Evolutionary conservation across 1,284 basidiomycete genomes (phyloP), one percentile per base, ranked within the genome.

Genomic region (Cronartium quercuum): DNA sequence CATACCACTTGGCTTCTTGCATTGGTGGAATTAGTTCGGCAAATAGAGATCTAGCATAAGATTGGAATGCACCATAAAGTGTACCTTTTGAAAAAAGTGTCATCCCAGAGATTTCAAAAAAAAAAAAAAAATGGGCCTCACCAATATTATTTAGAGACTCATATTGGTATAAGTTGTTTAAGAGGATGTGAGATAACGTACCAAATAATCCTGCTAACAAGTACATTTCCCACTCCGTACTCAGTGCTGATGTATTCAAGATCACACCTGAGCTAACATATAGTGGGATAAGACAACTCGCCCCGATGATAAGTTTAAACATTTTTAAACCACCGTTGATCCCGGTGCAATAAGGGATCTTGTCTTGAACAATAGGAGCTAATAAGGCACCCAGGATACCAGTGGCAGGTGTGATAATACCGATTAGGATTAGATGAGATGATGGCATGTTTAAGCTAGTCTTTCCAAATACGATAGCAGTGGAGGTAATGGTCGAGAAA

Each of bases 211-310:
- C 84, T 0, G 91, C 90, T 3, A 94, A 83, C 0, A 83, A 87
- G 80, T 88, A 94, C 90, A 96, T 92, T 83, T 96, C 92, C 0
- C 84, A 87, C 9, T 87, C 86, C 0, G 88, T 90, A 7, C 88
- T 89, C 76, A 95, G 80, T 0, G 91, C 91, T 73, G 74, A 64
- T 88, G 71, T 85, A 0, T 87, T 79, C 1, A 85, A 82, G 1
- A 93, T 76, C 81, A 94, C 89, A 0, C 91, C 92, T 0, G 93
- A 82, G 79, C 89, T 91, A 0, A 91, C 91, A 78, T 93, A 95
- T 0, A 87, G 83, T 0, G 92, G 91, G 18, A 94, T 86, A 6
- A 86, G 78, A 10, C 86, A 87, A 0, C 88, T 89, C 66, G 89
- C 81, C 0, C 86, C 74, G 12, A 94, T 88, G 51, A 94, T 86